Evolutionary conservation across 306 rosid species (phyloP).

Genomic region (Hylodesmum podocarpum): DNA sequence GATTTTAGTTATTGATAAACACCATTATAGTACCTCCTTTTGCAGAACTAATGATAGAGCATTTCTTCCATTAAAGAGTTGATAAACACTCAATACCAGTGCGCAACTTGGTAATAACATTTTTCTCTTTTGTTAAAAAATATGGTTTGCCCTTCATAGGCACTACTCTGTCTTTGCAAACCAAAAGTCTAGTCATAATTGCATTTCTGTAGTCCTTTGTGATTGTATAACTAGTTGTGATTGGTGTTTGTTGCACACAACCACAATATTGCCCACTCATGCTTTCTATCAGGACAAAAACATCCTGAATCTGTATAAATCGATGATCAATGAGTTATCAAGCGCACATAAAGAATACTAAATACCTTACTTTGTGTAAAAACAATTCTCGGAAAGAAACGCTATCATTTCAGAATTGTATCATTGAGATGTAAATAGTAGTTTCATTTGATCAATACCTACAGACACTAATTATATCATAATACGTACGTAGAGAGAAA

Average conservation of each 20-base stretch:
- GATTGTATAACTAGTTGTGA: neutral
- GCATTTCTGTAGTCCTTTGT: neutral
- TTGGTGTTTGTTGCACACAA: neutral
- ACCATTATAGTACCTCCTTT: neutral
- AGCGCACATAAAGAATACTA: neutral
- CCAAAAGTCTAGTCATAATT: neutral
- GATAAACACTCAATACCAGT: neutral
- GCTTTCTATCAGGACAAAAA: neutral
- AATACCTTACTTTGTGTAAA: neutral
- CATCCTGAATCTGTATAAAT: neutral
- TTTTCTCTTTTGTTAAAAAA: neutral
- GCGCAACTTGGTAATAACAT: neutral
- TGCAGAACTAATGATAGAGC: neutral
- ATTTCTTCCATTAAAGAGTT: neutral
- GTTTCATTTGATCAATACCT: conserved; percentile 1
- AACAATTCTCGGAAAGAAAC: neutral
- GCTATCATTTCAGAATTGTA: neutral
- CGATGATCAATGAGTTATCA: neutral
- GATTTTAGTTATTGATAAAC: neutral
- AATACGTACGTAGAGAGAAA: neutral
- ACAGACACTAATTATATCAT: neutral
- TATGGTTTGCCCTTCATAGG: neutral
- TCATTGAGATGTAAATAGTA: neutral
- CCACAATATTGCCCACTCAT: neutral
- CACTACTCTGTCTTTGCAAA: neutral